Conservation (phyloP, 2,329 filamentous ascomycete species). For the Whalleya microplaca region DNA sequence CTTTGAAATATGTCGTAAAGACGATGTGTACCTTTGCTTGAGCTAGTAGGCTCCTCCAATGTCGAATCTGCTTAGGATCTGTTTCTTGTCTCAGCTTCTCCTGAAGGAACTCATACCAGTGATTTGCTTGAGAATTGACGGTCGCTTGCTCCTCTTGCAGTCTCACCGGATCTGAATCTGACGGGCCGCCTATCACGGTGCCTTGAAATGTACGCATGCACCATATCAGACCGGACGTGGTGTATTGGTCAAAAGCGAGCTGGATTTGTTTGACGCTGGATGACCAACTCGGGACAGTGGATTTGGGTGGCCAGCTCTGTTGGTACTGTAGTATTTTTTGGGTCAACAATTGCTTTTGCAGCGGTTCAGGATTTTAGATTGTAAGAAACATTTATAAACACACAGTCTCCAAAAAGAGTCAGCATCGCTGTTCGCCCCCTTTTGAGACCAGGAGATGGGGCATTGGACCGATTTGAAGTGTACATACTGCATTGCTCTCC, state of each 20-base stretch:
- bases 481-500: neutral
- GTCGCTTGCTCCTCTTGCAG: constrained; percentile 11
- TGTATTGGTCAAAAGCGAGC: constrained; percentile 13
- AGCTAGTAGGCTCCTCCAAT: constrained; percentile 16
- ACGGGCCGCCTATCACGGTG: neutral
- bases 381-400: neutral
- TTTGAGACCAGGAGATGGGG: neutral
- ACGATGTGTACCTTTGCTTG: constrained; percentile 20
- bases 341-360: neutral
- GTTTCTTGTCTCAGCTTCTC: constrained; percentile 10
- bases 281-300: constrained; percentile 2
- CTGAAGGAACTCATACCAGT: constrained; percentile 13
- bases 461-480: neutral
- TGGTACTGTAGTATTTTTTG: neutral
- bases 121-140: constrained; percentile 2
- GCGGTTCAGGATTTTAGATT: neutral
- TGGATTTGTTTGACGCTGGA: constrained; percentile 2
- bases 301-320: neutral
- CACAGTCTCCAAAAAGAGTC: neutral
- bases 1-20: constrained; percentile 5
- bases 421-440: neutral
- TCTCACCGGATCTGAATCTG: constrained; percentile 7
- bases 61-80: constrained; percentile 4
- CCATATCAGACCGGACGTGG: constrained; percentile 17
- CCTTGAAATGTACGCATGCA: constrained; percentile 11